Percentiles rank a stretch among this genome's conserved stretches.
phyloP scores from a whole-genome alignment of 2,329 filamentous ascomycete genomes.

The Colletotrichum sp. region DNA sequence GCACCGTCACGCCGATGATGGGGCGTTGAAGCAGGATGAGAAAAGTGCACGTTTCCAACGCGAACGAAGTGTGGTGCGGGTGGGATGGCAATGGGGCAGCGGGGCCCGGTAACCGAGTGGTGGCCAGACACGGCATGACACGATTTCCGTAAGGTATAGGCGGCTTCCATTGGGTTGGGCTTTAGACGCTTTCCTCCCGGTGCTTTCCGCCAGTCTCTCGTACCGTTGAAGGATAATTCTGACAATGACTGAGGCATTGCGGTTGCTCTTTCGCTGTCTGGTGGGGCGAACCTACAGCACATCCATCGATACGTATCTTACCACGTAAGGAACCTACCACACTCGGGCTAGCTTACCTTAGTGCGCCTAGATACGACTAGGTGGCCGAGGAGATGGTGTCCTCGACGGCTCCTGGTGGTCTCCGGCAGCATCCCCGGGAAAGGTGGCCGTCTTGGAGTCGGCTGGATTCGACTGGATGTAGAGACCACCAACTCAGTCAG shows the following conservation, averaged over 20 bases:
- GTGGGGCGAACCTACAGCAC: background rate
- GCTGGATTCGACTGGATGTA: background rate
- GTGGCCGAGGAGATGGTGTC: background rate
- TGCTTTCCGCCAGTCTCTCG: background rate
- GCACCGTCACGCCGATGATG: background rate
- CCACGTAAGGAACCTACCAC: background rate
- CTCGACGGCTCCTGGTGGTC: background rate
- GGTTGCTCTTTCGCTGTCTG: background rate
- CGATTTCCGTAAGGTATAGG: background rate
- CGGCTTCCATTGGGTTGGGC: background rate
- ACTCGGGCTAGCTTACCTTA: background rate
- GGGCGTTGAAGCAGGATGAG: background rate
- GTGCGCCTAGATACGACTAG: no score
- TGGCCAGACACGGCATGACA: conserved; percentile 7
- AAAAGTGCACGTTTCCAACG: background rate
- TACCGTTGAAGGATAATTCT: background rate
- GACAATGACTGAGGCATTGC: background rate
- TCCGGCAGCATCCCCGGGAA: background rate
- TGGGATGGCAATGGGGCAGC: background rate
- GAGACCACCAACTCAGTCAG: background rate
- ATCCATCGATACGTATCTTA: background rate
- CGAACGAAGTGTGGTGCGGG: background rate
- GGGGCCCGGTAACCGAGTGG: background rate
- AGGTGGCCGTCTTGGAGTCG: background rate
- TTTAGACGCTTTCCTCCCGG: background rate